Conservation (phyloP, 1,284 basidiomycete species). For the Ganoderma sinense region DNA sequence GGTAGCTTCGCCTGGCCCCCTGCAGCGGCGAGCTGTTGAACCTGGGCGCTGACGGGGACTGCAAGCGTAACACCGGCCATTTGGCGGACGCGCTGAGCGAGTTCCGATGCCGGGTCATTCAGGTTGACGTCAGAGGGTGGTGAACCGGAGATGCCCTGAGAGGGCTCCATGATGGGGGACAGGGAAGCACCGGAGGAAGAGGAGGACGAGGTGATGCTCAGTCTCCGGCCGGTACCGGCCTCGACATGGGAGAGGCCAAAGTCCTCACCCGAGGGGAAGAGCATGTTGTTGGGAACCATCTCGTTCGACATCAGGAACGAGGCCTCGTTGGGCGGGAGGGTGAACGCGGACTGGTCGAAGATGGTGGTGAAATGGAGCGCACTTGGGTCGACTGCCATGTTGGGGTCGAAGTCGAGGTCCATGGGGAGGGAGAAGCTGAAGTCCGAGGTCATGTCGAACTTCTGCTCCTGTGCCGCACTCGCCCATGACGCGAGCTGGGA, state of each 20-base stretch:
- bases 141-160: conserved; percentile 32
- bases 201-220: conserved; percentile 54
- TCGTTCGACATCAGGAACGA: conserved; percentile 28
- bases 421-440: conserved; percentile 52
- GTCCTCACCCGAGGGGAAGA: conserved; percentile 31
- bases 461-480: conserved; percentile 41
- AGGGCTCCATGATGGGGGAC: conserved; percentile 52
- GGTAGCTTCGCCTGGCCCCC: conserved; percentile 43
- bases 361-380: conserved; percentile 61
- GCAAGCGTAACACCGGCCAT: conserved; percentile 69
- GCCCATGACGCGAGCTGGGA: conserved; percentile 57
- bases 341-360: conserved; percentile 34
- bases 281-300: conserved; percentile 24
- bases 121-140: conserved; percentile 36
- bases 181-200: conserved; percentile 60
- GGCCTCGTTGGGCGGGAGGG: conserved; percentile 22
- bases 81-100: conserved; percentile 65
- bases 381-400: conserved; percentile 67
- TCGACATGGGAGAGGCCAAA: conserved; percentile 25
- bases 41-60: conserved; percentile 52
- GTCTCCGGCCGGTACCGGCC: conserved; percentile 42
- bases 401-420: conserved; percentile 62
- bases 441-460: conserved; percentile 52
- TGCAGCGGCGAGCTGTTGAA: conserved; percentile 41
- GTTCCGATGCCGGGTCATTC: conserved; percentile 55